Conservation (phyloP, 1,284 basidiomycete species). For the Pseudozyma thailandica region DNA sequence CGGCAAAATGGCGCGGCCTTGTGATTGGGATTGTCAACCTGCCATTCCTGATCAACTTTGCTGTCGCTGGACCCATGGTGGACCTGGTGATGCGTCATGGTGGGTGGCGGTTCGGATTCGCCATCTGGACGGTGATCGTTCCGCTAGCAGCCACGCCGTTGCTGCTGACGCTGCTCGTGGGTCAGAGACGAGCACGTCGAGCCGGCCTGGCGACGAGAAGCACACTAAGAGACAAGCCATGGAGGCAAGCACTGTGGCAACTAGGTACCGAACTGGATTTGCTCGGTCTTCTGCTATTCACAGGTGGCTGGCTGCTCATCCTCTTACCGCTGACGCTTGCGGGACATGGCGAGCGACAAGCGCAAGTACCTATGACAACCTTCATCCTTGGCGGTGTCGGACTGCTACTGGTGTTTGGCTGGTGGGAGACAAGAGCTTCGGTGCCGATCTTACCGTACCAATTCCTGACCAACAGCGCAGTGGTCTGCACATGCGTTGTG, state of each 20-base stretch:
- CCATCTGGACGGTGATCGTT: constrained; percentile 70
- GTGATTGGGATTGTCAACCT: constrained; percentile 73
- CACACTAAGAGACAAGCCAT: constrained; percentile 34
- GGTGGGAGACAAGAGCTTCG: constrained; percentile 69
- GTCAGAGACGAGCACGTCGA: constrained; percentile 54
- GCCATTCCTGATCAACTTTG: constrained; percentile 76
- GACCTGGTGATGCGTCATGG: constrained; percentile 72
- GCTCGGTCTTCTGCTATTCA: constrained; percentile 77
- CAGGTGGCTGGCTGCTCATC: constrained; percentile 73
- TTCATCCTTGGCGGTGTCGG: constrained; percentile 68
- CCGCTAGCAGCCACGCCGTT: constrained; percentile 63
- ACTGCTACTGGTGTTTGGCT: constrained; percentile 69
- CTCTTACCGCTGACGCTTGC: constrained; percentile 77
- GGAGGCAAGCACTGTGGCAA: constrained; percentile 34
- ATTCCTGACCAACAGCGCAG: constrained; percentile 66
- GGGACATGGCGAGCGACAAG: constrained; percentile 49
- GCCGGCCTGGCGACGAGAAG: constrained; percentile 44
- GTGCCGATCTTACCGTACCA: constrained; percentile 70
- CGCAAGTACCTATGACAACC: constrained; percentile 21
- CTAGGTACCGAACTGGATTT: constrained; percentile 74
- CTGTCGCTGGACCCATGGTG: constrained; percentile 76
- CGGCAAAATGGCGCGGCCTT: constrained; percentile 80
- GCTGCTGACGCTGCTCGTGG: constrained; percentile 59
- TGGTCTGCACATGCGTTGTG: constrained; percentile 66
- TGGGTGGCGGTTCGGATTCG: constrained; percentile 81